A percentile compares a stretch with the other conserved stretches of the same genome.
Evolutionary conservation across 176 grass and related monocot species (phyloP).

Genomic region (Thalia dealbata): DNA sequence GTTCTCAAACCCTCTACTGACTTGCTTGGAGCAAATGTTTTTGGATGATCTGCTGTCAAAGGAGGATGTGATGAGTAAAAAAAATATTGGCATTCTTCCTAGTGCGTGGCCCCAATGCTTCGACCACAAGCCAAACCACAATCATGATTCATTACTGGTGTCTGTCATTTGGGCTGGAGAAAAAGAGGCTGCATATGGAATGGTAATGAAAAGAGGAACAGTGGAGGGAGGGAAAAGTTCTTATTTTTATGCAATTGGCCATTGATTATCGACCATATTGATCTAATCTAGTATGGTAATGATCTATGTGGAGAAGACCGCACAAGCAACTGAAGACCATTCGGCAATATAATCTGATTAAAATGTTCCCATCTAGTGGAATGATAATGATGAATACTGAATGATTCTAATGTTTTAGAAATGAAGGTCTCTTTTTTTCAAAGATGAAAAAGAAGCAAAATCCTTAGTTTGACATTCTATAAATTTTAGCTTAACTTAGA

Average conservation of each 20-base stretch:
- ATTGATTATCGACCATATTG: not conserved
- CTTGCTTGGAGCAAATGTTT: too few relatives aligned
- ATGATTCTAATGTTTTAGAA: too few relatives aligned
- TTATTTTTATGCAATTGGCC: too few relatives aligned
- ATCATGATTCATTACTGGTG: not conserved
- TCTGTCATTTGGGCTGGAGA: not conserved
- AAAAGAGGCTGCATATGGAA: slow-evolving; percentile 3
- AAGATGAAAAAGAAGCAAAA: too few relatives aligned
- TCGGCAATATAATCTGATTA: too few relatives aligned
- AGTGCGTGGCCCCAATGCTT: slow-evolving; percentile 3
- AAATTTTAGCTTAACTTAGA: too few relatives aligned
- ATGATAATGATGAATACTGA: too few relatives aligned
- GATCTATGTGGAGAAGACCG: not conserved
- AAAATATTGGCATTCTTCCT: not conserved
- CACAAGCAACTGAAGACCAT: too few relatives aligned
- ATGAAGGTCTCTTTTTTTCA: too few relatives aligned
- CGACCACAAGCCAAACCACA: not conserved
- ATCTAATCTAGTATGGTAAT: not conserved
- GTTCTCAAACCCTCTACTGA: too few relatives aligned
- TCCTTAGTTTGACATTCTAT: too few relatives aligned
- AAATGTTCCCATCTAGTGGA: too few relatives aligned
- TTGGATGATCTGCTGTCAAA: not conserved
- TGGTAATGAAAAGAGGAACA: not conserved
- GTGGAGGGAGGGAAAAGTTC: not conserved
- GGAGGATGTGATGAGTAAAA: not conserved